Evolutionary conservation across 2,329 filamentous ascomycete species (phyloP).

Genomic region (Penicillium sp.): DNA sequence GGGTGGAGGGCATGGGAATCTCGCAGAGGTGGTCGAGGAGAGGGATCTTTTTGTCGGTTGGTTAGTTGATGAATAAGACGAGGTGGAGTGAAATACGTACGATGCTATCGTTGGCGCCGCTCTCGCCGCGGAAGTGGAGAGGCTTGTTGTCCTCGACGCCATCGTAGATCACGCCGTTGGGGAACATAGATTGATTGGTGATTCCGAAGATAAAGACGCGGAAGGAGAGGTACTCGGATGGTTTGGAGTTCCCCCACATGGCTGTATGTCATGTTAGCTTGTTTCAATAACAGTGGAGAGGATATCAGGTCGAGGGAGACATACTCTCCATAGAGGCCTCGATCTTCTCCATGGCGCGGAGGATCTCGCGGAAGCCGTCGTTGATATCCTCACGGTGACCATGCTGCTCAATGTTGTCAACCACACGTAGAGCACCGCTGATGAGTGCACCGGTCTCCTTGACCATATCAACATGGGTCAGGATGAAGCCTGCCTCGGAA

Average conservation of each 20-base stretch:
- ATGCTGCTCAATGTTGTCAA: constrained; percentile 55
- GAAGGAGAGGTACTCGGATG: constrained; percentile 81
- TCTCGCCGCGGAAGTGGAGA: constrained; percentile 84
- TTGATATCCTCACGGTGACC: constrained; percentile 61
- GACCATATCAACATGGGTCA: constrained; percentile 95
- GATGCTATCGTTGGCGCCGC: constrained; percentile 92
- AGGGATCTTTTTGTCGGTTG: constrained; percentile 60
- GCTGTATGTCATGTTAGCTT: constrained; percentile 37
- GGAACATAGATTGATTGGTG: constrained; percentile 91
- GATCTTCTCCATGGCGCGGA: constrained; percentile 65
- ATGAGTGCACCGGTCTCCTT: constrained; percentile 77
- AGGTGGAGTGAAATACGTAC: constrained; percentile 38
- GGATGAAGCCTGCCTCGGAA: constrained; percentile 92
- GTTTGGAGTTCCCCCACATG: constrained; percentile 90
- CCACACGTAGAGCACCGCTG: constrained; percentile 65
- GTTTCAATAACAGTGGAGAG: not conserved
- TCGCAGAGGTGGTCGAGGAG: constrained; percentile 84
- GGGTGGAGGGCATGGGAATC: constrained; percentile 83
- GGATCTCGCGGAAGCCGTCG: constrained; percentile 59
- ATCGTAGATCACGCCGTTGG: constrained; percentile 84
- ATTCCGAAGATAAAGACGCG: constrained; percentile 97
- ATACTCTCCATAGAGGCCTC: constrained; percentile 75
- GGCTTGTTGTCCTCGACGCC: constrained; percentile 70
- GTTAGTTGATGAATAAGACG: not conserved
- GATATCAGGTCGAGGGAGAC: constrained; percentile 17